Percentiles rank a stretch among this genome's conserved stretches.
phyloP scores from a whole-genome alignment of 192 early-diverging fungal genomes.

The Globomyces pollinis-pini region DNA sequence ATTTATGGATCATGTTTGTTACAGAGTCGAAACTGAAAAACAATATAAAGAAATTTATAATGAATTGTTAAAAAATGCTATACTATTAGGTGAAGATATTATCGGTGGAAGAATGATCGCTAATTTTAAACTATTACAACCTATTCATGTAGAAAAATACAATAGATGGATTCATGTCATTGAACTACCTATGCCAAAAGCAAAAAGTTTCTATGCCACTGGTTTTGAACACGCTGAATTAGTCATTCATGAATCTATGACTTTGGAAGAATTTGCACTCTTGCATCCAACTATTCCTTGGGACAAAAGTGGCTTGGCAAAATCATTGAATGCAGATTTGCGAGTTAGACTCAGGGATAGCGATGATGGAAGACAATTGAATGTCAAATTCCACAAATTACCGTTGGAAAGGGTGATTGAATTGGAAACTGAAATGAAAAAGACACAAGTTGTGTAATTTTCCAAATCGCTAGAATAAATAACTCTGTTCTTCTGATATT shows the following conservation, averaged over 20 bases:
- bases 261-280: slow-evolving; percentile 19
- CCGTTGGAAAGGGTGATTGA: slow-evolving; percentile 24
- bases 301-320: slow-evolving; percentile 14
- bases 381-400: slow-evolving; percentile 25
- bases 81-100: slow-evolving; percentile 14
- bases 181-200: slow-evolving; percentile 26
- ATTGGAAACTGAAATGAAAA: no score
- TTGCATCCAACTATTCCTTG: neutral
- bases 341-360: slow-evolving; percentile 13
- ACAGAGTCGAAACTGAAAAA: slow-evolving; percentile 7
- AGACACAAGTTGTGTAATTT: no score
- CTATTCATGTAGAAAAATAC: slow-evolving; percentile 6
- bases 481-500: no score
- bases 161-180: slow-evolving; percentile 15
- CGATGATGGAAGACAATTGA: neutral
- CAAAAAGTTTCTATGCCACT: slow-evolving; percentile 9
- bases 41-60: slow-evolving; percentile 6
- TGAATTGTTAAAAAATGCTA: neutral
- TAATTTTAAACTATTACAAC: slow-evolving; percentile 19
- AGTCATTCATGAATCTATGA: slow-evolving; percentile 7
- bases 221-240: slow-evolving; percentile 26
- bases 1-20: slow-evolving; percentile 11
- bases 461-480: no score
- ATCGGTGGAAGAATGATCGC: slow-evolving; percentile 23
- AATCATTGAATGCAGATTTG: slow-evolving; percentile 17